These are phyloP conservation scores for Solanum corneliomulleri DNA, from an alignment of 257 asterid genomes.

Conservation along the genomic window DNA sequence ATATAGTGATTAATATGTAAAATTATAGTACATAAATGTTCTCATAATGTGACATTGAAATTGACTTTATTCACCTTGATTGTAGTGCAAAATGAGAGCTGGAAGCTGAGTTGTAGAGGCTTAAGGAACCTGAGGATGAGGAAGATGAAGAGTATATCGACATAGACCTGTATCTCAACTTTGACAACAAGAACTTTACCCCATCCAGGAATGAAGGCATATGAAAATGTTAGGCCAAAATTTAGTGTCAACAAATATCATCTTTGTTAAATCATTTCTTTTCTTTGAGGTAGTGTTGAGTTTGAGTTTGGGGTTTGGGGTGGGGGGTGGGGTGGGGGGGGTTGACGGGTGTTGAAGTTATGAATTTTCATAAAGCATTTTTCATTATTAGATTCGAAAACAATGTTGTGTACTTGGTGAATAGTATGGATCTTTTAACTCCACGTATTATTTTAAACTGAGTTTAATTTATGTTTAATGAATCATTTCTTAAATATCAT, in stretches of 20 bases:
- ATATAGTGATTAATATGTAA: not conserved
- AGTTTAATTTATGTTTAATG: not conserved
- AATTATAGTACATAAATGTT: not conserved
- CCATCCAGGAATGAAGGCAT: not conserved
- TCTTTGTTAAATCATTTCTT: not conserved
- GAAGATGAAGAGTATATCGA: not conserved
- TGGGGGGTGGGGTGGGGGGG: rapidly evolving
- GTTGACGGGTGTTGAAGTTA: not conserved
- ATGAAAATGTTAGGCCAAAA: not conserved
- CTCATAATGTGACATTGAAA: not conserved
- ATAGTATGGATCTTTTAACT: not conserved
- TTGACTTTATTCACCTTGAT: not conserved
- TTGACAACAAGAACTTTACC: not conserved
- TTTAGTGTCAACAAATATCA: not conserved
- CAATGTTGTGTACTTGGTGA: not conserved
- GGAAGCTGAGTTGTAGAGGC: not conserved
- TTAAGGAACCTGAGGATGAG: not conserved
- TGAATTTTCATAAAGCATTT: not conserved
- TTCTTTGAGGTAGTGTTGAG: not conserved
- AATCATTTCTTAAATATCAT: not conserved
- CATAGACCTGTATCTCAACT: not conserved
- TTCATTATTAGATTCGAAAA: not conserved
- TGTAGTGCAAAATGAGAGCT: not conserved
- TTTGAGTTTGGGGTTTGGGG: not conserved
- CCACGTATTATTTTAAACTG: not conserved